phyloP scores from a whole-genome alignment of 805 yeast species.

The Metschnikowia chrysomelidarum region DNA sequence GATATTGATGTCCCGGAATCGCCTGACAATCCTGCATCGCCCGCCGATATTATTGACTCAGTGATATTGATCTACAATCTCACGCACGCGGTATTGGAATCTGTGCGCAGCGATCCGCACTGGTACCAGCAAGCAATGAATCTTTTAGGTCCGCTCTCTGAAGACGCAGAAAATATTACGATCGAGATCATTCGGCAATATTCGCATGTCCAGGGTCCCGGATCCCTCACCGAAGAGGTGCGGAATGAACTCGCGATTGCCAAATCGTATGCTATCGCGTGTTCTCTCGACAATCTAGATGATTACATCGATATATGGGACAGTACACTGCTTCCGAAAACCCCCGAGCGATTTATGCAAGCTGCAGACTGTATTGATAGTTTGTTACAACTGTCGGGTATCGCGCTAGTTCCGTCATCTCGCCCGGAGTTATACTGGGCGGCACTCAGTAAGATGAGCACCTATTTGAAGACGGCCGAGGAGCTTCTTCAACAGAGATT shows the following conservation, averaged over 20 bases:
- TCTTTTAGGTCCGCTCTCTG: slow-evolving; percentile 22
- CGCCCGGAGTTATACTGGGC: slow-evolving; percentile 35
- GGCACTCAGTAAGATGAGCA: slow-evolving; percentile 36
- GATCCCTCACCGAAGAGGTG: slow-evolving; percentile 26
- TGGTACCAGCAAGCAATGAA: neutral
- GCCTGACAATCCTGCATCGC: slow-evolving; percentile 34
- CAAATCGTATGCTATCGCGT: slow-evolving; percentile 20
- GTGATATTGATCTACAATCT: slow-evolving; percentile 28
- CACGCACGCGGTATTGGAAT: slow-evolving; percentile 31
- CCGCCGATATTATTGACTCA: slow-evolving; percentile 36
- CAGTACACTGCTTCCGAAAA: slow-evolving; percentile 21
- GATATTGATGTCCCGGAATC: no score
- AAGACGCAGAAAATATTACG: slow-evolving; percentile 20
- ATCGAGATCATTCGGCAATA: slow-evolving; percentile 19
- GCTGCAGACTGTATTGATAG: slow-evolving; percentile 46
- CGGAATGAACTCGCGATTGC: slow-evolving; percentile 32
- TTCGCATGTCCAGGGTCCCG: slow-evolving; percentile 6
- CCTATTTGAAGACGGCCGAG: slow-evolving; percentile 38
- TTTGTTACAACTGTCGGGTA: slow-evolving; percentile 36
- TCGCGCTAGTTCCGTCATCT: slow-evolving; percentile 11
- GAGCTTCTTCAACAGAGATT: slow-evolving; percentile 24
- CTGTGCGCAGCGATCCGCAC: slow-evolving; percentile 3
- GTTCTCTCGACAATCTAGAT: slow-evolving; percentile 16
- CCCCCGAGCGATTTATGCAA: slow-evolving; percentile 38
- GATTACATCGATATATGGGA: slow-evolving; percentile 36